Percentiles rank a stretch among this genome's conserved stretches.
Evolutionary conservation across 306 rosid species (phyloP).

Genomic region (Glycine soja): DNA sequence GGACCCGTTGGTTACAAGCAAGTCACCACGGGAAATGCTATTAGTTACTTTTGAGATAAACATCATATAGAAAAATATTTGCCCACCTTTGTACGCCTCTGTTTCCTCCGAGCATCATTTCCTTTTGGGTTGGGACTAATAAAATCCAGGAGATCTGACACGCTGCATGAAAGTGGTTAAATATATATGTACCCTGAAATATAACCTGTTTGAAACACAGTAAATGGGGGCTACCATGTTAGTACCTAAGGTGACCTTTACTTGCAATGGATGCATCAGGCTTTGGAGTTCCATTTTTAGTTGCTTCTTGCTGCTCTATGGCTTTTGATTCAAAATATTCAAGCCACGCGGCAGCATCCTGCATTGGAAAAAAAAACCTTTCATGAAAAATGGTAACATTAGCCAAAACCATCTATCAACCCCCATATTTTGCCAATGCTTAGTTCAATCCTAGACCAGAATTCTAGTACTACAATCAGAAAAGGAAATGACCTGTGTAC

Average conservation of each 20-base stretch:
- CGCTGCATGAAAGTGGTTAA: slow-evolving; percentile 68
- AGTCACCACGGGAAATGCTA: not conserved
- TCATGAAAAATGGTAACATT: not conserved
- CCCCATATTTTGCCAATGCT: not conserved
- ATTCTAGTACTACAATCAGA: not conserved
- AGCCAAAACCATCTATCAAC: not conserved
- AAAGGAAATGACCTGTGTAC: slow-evolving; percentile 76
- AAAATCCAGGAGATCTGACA: slow-evolving; percentile 93
- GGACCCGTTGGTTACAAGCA: slow-evolving; percentile 11
- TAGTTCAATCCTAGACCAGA: not conserved
- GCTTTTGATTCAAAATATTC: slow-evolving; percentile 95
- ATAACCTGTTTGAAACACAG: slow-evolving; percentile 52
- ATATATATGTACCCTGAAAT: slow-evolving; percentile 47
- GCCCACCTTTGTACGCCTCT: slow-evolving; percentile 83
- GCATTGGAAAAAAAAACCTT: slow-evolving; percentile 30
- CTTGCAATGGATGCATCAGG: slow-evolving; percentile 90
- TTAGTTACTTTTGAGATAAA: not conserved
- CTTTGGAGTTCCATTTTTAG: slow-evolving; percentile 93
- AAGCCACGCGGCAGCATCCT: slow-evolving; percentile 99
- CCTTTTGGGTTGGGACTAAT: slow-evolving; percentile 86
- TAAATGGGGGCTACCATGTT: slow-evolving; percentile 74
- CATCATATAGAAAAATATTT: not conserved
- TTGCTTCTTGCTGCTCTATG: slow-evolving; percentile 96
- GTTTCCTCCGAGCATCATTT: slow-evolving; percentile 80
- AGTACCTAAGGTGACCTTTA: slow-evolving; percentile 99